A percentile compares a stretch with the other conserved stretches of the same genome.
These are phyloP conservation scores for Vigna radiata DNA, from an alignment of 306 rosid species.

Conservation along the genomic window DNA sequence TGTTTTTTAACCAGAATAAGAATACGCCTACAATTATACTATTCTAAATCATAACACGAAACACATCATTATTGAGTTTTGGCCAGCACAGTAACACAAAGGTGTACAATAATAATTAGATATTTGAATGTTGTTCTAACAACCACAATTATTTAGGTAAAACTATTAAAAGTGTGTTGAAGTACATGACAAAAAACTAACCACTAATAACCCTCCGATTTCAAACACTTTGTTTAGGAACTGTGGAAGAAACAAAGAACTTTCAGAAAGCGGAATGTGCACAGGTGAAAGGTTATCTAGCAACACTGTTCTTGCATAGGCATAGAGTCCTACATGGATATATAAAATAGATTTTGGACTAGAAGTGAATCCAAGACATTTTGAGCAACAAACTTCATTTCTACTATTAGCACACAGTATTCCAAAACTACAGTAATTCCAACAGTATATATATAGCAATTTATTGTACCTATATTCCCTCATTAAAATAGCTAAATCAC, in stretches of 20 bases:
- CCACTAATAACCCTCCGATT: no score
- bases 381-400: constrained; percentile 9
- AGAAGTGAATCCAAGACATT: constrained; percentile 23
- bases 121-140: constrained; percentile 30
- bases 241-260: constrained; percentile 26
- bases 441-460: not conserved
- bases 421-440: not conserved
- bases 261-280: constrained; percentile 25
- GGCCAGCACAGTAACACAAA: not conserved
- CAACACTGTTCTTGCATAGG: constrained; percentile 47
- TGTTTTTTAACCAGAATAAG: not conserved
- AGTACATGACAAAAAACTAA: constrained; percentile 32
- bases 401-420: not conserved
- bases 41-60: not conserved
- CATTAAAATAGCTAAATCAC: not conserved
- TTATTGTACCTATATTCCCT: not conserved
- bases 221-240: not conserved
- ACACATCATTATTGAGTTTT: not conserved
- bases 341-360: constrained; percentile 13
- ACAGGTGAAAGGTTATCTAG: constrained; percentile 38
- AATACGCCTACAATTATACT: not conserved
- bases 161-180: not conserved
- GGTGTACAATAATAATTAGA: constrained; percentile 10
- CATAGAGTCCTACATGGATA: not conserved
- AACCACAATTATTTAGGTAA: constrained; percentile 34